Evolutionary conservation across 257 asterid species (phyloP), one percentile per base, ranked within the genome.

Genomic region (Oldenlandia corymbosa): DNA sequence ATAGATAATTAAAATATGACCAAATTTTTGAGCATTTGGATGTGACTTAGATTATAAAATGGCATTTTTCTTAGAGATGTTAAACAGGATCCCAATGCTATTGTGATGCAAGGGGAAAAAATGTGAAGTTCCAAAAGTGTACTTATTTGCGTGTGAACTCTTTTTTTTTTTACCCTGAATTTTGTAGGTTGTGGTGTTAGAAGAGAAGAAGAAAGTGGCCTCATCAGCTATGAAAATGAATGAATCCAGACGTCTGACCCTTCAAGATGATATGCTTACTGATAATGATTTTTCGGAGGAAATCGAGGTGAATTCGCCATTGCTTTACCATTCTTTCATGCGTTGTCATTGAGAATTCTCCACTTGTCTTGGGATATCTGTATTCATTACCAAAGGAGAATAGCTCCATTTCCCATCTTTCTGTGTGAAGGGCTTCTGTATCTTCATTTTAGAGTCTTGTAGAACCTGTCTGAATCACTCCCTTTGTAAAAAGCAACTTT

Each of bases 161-260:
- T n/a, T n/a, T n/a, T n/a, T n/a, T n/a, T n/a, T n/a, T n/a, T n/a
- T n/a, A n/a, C n/a, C n/a, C n/a, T n/a, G n/a, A n/a, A n/a, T n/a
- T n/a, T n/a, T 61, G 73, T 78, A 88, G 96, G 71, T 86, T 66
- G 87, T 78, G 69, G 87, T 77, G 55, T 78, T 86, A 23, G 86
- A 81, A 63, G 85, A 77, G 73, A 79, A 84, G 60, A 80, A 75
- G 21, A 53, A 45, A 66, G 85, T 75, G 58, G 72, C 74, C 73
- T 56, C 17, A 67, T n/a, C n/a, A 56, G 60, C 65, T 58, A 65
- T 54, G 58, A 57, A 21, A 9, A 55, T 45, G 56, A 76, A 60
- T 54, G 74, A 68, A 23, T 27, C 77, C 31, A 65, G 48, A 48
- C 58, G 62, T 41, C 55, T 70, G 66, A 65, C 69, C 31, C 17